A percentile compares a stretch with the other conserved stretches of the same genome.
Evolutionary conservation across 345 rosid genomes (phyloP).

Genomic region (Gossypium longicalyx): DNA sequence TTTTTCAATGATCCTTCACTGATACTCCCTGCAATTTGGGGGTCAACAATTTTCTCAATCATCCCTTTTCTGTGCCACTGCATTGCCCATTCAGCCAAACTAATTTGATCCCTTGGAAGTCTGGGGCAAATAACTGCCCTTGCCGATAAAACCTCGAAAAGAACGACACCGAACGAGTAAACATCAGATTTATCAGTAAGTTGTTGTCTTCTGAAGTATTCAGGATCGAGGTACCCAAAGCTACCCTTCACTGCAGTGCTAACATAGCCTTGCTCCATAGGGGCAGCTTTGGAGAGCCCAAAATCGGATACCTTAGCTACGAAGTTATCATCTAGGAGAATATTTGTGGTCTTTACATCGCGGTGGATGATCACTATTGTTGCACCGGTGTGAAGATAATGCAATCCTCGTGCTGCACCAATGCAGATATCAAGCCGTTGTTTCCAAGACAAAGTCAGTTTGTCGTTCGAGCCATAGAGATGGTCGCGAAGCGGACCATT

Average conservation of each 20-base stretch:
- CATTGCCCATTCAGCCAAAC: slow-evolving; percentile 83
- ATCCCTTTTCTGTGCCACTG: slow-evolving; percentile 52
- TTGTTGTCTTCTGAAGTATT: slow-evolving; percentile 79
- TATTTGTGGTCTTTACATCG: slow-evolving; percentile 81
- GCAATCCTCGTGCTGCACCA: slow-evolving; percentile 76
- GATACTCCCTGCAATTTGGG: slow-evolving; percentile 42
- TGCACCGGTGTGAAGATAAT: slow-evolving; percentile 77
- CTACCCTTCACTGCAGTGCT: slow-evolving; percentile 93
- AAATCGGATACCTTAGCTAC: slow-evolving; percentile 77
- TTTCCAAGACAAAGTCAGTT: slow-evolving; percentile 65
- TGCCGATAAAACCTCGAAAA: slow-evolving; percentile 75
- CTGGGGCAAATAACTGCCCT: slow-evolving; percentile 63
- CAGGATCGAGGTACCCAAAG: slow-evolving; percentile 82
- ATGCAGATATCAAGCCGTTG: slow-evolving; percentile 78
- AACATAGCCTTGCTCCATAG: slow-evolving; percentile 61
- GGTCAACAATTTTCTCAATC: slow-evolving; percentile 62
- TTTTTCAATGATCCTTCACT: slow-evolving; percentile 51
- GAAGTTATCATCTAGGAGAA: slow-evolving; percentile 76
- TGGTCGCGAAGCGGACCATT: slow-evolving; percentile 85
- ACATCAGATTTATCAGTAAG: slow-evolving; percentile 85
- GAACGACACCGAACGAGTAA: slow-evolving; percentile 82
- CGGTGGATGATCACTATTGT: slow-evolving; percentile 80
- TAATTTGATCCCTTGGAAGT: slow-evolving; percentile 66
- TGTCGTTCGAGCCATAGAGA: slow-evolving; percentile 49
- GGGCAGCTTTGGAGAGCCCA: slow-evolving; percentile 73